phyloP scores from a whole-genome alignment of 148 eudicot genomes.

The Persicaria tinctoria region DNA sequence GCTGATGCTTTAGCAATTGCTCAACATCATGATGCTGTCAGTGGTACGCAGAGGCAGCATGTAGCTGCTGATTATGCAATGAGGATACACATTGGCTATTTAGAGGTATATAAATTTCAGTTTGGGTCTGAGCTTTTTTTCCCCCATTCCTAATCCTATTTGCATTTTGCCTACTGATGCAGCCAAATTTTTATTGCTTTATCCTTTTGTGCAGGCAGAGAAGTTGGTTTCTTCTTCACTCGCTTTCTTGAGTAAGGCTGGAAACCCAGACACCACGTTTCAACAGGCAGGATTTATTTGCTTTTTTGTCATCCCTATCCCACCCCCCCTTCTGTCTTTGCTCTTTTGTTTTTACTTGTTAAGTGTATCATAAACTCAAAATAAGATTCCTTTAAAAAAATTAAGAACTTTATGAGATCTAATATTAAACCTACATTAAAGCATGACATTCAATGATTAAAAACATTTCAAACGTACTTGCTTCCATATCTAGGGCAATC shows the following conservation, averaged over 20 bases:
- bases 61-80: conserved; percentile 66
- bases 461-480: neutral
- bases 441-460: neutral
- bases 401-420: neutral
- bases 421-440: neutral
- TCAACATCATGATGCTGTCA: conserved; percentile 82
- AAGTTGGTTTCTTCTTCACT: conserved; percentile 75
- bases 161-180: neutral
- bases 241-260: conserved; percentile 29
- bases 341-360: neutral
- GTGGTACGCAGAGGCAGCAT: conserved; percentile 71
- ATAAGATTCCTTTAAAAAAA: too few species aligned
- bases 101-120: conserved; percentile 31
- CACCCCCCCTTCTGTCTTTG: neutral
- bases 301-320: conserved; percentile 6
- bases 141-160: neutral
- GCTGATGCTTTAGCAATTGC: conserved; percentile 72
- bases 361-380: neutral
- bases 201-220: conserved; percentile 54
- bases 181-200: neutral
- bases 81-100: conserved; percentile 59
- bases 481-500: neutral
- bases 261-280: conserved; percentile 36
- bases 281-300: conserved; percentile 53
- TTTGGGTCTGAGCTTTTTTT: neutral